Evolutionary conservation across 305 asterid species (phyloP).

Genomic region (Fraxinus angustifolia): DNA sequence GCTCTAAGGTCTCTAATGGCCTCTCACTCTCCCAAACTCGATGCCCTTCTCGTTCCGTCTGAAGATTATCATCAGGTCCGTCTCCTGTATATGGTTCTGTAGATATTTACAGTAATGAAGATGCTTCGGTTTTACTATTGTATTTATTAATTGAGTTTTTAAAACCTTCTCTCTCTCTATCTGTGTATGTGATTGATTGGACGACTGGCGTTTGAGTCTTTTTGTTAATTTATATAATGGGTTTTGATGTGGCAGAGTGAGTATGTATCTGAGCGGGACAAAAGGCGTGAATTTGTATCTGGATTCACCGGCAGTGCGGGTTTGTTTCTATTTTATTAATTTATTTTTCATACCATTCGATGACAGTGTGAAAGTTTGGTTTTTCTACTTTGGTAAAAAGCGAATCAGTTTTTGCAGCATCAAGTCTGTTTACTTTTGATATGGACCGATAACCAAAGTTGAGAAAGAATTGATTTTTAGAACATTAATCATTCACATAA

Average conservation of each 20-base stretch:
- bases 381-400: neutral
- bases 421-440: neutral
- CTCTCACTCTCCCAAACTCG: slow-evolving; percentile 76
- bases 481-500: neutral
- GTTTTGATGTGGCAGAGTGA: slow-evolving; percentile 64
- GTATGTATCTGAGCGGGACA: slow-evolving; percentile 85
- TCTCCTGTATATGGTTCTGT: neutral
- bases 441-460: neutral
- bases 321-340: slow-evolving; percentile 29
- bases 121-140: neutral
- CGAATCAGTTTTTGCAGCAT: neutral
- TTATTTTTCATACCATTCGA: neutral
- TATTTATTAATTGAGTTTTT: neutral
- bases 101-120: neutral
- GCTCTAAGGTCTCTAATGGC: slow-evolving; percentile 75
- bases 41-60: slow-evolving; percentile 84
- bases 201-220: neutral
- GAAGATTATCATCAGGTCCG: slow-evolving; percentile 93
- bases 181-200: neutral
- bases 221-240: slow-evolving; percentile 1
- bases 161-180: neutral
- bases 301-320: slow-evolving; percentile 96
- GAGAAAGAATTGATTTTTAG: neutral
- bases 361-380: neutral
- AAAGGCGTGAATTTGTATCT: slow-evolving; percentile 77